Base-by-base conservation (phyloP, 2,329 filamentous ascomycete species). In the Talaromyces sp. region DNA sequence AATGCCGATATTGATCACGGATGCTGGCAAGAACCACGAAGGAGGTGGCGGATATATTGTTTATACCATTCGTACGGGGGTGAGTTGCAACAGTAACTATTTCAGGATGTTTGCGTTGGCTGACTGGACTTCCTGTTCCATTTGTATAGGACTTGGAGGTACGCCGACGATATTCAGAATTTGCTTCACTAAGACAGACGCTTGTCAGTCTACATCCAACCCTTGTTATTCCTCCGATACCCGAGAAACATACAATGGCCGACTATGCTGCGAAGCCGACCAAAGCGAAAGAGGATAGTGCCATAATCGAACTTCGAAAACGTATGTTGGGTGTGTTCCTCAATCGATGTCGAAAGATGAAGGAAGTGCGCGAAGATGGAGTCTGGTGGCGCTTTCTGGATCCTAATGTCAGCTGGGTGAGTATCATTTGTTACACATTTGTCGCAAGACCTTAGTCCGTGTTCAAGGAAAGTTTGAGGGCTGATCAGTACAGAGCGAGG, bases 301-400 rank as follows among this genome's bases (percentile, higher is more conserved):
- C 94, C 67, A 99, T 98, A 54, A 99, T 99, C 69, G 95, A 99
- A 74, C 82, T 98, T 69, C 87, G 95, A 66, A 98, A 98, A 82
- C 91, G 95, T 72, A 99, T 99, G 95, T 79, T 99, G 62, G 90
- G 91, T 4, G 95, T 98, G 0, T 99, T 99, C 72, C 78, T 99
- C 59, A 99, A 99, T 73, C 86, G 95, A 58, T 99, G 95, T 78
- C 87, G 93, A 69, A 87, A 88, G 68, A 98, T 98, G 94, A 91
- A 94, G 72, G 89, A 94, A 65, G 89, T 99, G 33, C 86, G 92
- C 62, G 91, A 93, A 66, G 95, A 99, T 74, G 94, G 94, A 2
- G 93, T 99, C 31, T 97, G 93, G 88, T 97, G 94, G 93, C 90
- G 93, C 70, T 99, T 99, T 74, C 84, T 99, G 39, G 95, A 99